Percentiles rank a stretch among this genome's conserved stretches.
phyloP scores from a whole-genome alignment of 2,329 filamentous ascomycete species.

The Phaeosphaeriaceae sp. region DNA sequence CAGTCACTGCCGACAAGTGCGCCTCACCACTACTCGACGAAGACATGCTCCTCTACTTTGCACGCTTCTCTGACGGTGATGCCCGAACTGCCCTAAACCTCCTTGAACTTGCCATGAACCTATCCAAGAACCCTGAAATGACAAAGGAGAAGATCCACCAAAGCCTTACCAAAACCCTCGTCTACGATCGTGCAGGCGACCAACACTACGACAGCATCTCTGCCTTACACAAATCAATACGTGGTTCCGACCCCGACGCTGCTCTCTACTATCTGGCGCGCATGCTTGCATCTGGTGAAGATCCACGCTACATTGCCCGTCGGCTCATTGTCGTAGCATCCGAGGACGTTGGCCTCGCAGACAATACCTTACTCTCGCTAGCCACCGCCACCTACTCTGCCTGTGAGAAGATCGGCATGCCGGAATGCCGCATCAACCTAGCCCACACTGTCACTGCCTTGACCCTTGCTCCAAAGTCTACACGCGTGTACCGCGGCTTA shows the following conservation, averaged over 20 bases:
- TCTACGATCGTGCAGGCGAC: constrained; percentile 94
- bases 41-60: constrained; percentile 79
- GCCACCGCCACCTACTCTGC: constrained; percentile 87
- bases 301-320: constrained; percentile 88
- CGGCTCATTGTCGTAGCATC: constrained; percentile 94
- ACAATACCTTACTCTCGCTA: constrained; percentile 80
- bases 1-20: constrained; percentile 65
- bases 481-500: constrained; percentile 80
- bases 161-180: constrained; percentile 85
- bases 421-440: constrained; percentile 90
- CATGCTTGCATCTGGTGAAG: constrained; percentile 95
- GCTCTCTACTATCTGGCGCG: constrained; percentile 92
- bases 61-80: constrained; percentile 88
- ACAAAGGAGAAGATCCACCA: constrained; percentile 80
- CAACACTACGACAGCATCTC: constrained; percentile 98
- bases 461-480: constrained; percentile 82
- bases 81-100: constrained; percentile 92
- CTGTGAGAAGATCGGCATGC: constrained; percentile 91
- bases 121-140: constrained; percentile 68
- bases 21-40: constrained; percentile 71
- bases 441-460: constrained; percentile 87
- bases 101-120: constrained; percentile 83
- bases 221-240: constrained; percentile 94
- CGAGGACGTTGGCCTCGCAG: constrained; percentile 90
- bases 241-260: constrained; percentile 85